Evolutionary conservation across 345 rosid species (phyloP).

Genomic region (Capsella bursapastoris): DNA sequence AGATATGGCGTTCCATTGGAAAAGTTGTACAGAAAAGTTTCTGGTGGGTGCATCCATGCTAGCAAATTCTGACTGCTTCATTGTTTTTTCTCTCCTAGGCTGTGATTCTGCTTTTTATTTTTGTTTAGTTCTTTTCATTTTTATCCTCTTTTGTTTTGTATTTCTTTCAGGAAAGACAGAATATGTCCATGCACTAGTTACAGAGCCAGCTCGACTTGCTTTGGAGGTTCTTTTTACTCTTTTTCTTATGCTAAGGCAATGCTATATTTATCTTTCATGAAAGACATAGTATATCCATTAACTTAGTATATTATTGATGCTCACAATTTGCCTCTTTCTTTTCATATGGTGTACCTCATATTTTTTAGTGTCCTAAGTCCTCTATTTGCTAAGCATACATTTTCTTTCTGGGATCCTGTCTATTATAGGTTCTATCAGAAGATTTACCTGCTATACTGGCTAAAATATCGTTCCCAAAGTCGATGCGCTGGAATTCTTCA

Average conservation of each 20-base stretch:
- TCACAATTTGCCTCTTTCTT: constrained; percentile 19
- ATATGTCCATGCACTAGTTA: constrained; percentile 70
- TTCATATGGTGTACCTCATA: constrained; percentile 7
- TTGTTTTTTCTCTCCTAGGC: constrained; percentile 24
- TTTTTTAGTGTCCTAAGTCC: constrained; percentile 12
- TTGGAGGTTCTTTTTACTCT: constrained; percentile 61
- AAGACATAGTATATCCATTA: constrained; percentile 14
- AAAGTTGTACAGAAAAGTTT: constrained; percentile 63
- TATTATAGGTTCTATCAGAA: constrained; percentile 76
- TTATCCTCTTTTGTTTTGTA: neutral
- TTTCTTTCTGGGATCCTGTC: constrained; percentile 12
- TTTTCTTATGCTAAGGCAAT: constrained; percentile 33
- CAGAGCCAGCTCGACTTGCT: constrained; percentile 73
- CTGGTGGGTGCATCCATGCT: constrained; percentile 61
- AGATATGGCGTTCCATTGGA: constrained; percentile 71
- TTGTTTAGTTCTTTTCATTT: neutral
- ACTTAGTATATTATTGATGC: neutral
- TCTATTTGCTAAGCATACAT: constrained; percentile 13
- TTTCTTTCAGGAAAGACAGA: constrained; percentile 78
- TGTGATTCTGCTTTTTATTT: constrained; percentile 6
- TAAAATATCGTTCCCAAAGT: constrained; percentile 85
- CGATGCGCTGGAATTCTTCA: constrained; percentile 98
- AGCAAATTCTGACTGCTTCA: constrained; percentile 13
- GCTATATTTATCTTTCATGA: constrained; percentile 11
- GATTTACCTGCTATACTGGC: constrained; percentile 73